Conservation (phyloP, 495 filamentous ascomycete species). For the Hyphodiscus hymeniophilus region DNA sequence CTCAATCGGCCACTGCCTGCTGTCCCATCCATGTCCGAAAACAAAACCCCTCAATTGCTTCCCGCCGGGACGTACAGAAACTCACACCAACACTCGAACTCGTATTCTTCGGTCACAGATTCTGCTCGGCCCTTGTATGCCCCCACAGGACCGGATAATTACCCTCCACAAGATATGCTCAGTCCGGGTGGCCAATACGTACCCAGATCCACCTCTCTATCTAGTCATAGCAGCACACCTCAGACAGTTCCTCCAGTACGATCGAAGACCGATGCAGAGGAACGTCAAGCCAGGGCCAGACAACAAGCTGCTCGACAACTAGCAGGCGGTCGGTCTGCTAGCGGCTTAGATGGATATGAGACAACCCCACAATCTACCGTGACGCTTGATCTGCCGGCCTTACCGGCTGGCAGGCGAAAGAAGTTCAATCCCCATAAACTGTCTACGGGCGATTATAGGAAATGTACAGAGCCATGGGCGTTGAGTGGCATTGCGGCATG, state of each 20-base stretch:
- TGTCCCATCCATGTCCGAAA: constrained; percentile 51
- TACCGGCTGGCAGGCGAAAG: constrained; percentile 61
- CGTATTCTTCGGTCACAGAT: constrained; percentile 19
- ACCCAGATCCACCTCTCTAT: constrained; percentile 79
- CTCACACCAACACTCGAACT: constrained; percentile 25
- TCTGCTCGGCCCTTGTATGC: constrained; percentile 27
- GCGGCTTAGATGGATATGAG: constrained; percentile 49
- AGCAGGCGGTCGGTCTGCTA: constrained; percentile 35
- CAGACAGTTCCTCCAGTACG: constrained; percentile 73
- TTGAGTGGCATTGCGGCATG: constrained; percentile 80
- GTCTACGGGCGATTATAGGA: constrained; percentile 72
- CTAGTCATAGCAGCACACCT: constrained; percentile 72
- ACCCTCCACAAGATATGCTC: constrained; percentile 33
- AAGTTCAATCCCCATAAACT: constrained; percentile 87
- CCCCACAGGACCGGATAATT: constrained; percentile 38
- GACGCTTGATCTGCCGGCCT: constrained; percentile 59
- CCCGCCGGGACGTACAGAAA: constrained; percentile 48
- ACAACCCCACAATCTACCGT: constrained; percentile 42
- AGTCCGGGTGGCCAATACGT: constrained; percentile 41
- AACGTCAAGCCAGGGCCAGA: constrained; percentile 41
- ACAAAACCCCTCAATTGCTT: constrained; percentile 39
- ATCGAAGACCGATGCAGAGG: constrained; percentile 90
- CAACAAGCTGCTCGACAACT: constrained; percentile 23
- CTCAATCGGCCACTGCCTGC: constrained; percentile 68
- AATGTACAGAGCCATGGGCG: constrained; percentile 87